These are phyloP conservation scores for Coemansia sp. DNA, from an alignment of 192 early-diverging fungal species.

Conservation along the genomic window DNA sequence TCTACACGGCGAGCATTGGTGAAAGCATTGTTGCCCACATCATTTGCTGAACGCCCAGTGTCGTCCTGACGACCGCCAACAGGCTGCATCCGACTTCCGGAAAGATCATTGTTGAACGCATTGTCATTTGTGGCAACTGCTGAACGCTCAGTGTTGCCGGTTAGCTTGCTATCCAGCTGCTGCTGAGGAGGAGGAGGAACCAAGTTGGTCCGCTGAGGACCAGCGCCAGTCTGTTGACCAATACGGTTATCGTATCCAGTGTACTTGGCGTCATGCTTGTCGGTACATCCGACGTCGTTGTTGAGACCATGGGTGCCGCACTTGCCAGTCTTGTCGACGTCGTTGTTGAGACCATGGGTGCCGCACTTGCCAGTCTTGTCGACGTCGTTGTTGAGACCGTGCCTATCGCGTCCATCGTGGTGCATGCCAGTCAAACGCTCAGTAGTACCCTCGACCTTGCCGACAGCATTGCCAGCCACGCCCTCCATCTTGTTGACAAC, in stretches of 20 bases:
- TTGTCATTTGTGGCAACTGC: neutral
- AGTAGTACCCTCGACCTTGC: constrained; percentile 3
- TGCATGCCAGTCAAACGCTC: constrained; percentile 3
- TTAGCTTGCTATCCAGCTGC: neutral
- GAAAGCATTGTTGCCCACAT: too few species aligned
- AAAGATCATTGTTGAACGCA: neutral
- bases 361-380: neutral
- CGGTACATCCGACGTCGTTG: neutral
- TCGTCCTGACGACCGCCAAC: too few species aligned
- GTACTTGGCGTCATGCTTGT: neutral
- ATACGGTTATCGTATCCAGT: neutral
- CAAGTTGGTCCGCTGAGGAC: neutral
- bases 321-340: neutral
- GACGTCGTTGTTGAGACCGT: neutral
- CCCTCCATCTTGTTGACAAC: neutral
- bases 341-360: neutral
- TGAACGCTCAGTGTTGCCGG: constrained; percentile 1
- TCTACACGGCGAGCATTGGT: too few species aligned
- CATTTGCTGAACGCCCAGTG: too few species aligned
- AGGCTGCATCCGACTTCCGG: too few species aligned
- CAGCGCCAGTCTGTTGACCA: neutral
- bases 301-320: too few species aligned
- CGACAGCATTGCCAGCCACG: neutral
- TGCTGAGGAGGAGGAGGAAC: neutral
- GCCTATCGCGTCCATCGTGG: neutral